phyloP scores from a whole-genome alignment of 192 early-diverging fungal genomes.

The Backusella westeae region DNA sequence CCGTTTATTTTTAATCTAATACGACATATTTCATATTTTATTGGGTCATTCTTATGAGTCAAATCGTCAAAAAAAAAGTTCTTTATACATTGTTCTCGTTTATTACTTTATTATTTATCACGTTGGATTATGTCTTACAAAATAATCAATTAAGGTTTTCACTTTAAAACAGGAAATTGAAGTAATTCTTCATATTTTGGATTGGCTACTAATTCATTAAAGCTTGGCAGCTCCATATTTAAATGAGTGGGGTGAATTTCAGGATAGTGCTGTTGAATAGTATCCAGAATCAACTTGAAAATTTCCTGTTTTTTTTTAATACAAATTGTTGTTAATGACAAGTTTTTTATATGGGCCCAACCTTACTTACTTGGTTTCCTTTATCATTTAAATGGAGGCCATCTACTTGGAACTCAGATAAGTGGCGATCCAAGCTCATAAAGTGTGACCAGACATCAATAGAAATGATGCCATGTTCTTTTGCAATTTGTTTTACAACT shows the following conservation, averaged over 20 bases:
- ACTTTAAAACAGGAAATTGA: background rate
- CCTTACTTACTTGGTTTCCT: constrained; percentile 48
- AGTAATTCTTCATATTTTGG: background rate
- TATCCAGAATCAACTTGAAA: constrained; percentile 37
- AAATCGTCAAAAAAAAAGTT: background rate
- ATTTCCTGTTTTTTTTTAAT: constrained; percentile 28
- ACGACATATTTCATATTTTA: background rate
- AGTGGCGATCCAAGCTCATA: constrained; percentile 26
- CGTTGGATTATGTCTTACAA: background rate
- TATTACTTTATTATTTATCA: background rate
- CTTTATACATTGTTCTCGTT: background rate
- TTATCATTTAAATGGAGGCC: constrained; percentile 55
- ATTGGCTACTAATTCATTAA: background rate
- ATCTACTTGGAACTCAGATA: constrained; percentile 45
- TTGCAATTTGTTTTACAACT: constrained; percentile 39
- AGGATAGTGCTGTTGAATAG: constrained; percentile 41
- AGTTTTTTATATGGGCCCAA: background rate
- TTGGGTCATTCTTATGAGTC: background rate
- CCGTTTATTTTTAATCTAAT: background rate
- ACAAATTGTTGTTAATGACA: background rate
- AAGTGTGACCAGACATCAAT: constrained; percentile 40
- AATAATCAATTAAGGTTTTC: background rate
- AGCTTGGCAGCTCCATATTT: background rate
- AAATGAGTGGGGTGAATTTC: constrained; percentile 49
- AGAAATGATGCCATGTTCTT: constrained; percentile 24